Conservation (phyloP, 192 early-diverging fungal species). For the Geranomyces michiganensis region DNA sequence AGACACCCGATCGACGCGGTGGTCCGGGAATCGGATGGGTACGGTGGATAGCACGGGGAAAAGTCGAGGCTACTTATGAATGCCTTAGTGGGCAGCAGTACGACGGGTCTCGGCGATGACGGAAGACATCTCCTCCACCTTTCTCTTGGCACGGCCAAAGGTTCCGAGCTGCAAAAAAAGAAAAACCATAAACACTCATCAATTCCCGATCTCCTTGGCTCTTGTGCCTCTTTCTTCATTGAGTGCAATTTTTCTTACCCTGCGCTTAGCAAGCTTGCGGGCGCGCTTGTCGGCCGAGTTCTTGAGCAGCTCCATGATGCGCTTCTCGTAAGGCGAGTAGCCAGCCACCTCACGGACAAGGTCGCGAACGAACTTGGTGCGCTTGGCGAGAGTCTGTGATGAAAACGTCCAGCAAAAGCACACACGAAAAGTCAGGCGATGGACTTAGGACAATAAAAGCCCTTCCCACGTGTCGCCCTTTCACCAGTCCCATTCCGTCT, state of each 20-base stretch:
- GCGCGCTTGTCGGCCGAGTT: conserved; percentile 99
- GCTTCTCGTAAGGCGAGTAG: conserved; percentile 97
- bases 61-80: not conserved
- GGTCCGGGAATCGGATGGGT: not conserved
- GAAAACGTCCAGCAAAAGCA: not conserved
- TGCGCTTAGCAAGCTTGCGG: conserved; percentile 97
- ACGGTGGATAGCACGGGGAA: not conserved
- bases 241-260: conserved; percentile 25
- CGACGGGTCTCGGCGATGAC: conserved; percentile 95
- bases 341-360: conserved; percentile 97
- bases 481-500: no score
- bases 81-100: conserved; percentile 48
- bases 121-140: conserved; percentile 95
- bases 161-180: conserved; percentile 77
- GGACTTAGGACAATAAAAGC: no score
- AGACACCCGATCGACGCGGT: no score
- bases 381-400: conserved; percentile 67
- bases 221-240: no score
- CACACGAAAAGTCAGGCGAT: not conserved
- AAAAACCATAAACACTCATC: not conserved
- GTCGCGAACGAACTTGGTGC: conserved; percentile 88
- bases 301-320: conserved; percentile 99
- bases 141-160: conserved; percentile 94
- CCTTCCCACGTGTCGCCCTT: no score
- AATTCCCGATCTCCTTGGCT: no score